phyloP scores from a whole-genome alignment of 306 rosid species.

The Alnus rubra region DNA sequence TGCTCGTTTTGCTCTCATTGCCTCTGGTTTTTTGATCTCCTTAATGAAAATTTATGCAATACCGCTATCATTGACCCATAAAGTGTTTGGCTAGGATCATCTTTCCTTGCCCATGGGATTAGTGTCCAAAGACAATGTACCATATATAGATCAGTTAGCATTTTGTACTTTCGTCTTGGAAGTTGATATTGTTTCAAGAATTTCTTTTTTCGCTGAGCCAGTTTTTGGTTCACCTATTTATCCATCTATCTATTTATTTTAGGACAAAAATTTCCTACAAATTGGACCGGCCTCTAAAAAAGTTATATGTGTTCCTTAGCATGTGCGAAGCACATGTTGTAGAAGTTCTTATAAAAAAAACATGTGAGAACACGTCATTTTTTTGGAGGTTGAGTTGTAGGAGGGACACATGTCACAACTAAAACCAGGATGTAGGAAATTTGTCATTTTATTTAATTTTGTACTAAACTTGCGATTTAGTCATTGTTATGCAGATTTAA shows the following conservation, averaged over 20 bases:
- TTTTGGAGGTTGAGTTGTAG: no score
- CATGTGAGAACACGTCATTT: no score
- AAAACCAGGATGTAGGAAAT: no score
- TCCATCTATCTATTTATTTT: background rate
- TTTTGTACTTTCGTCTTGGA: background rate
- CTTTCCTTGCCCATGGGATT: constrained; percentile 10
- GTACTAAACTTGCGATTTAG: no score
- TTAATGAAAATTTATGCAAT: background rate
- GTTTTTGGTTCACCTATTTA: background rate
- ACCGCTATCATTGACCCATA: background rate
- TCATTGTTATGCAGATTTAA: no score
- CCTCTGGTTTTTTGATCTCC: constrained; percentile 18
- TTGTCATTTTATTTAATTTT: no score
- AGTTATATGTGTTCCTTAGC: no score
- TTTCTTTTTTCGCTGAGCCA: background rate
- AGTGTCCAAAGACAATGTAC: constrained; percentile 21
- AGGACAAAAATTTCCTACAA: no score
- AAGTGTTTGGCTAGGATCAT: background rate
- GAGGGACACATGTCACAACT: no score
- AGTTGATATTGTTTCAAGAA: background rate
- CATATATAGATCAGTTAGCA: constrained; percentile 9
- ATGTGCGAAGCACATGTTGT: no score
- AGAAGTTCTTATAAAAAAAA: no score
- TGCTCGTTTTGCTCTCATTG: constrained; percentile 1
- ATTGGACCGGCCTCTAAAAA: no score